These are phyloP conservation scores for Micractinium conductrix DNA, from an alignment of 139 green algal species.

Conservation along the genomic window DNA sequence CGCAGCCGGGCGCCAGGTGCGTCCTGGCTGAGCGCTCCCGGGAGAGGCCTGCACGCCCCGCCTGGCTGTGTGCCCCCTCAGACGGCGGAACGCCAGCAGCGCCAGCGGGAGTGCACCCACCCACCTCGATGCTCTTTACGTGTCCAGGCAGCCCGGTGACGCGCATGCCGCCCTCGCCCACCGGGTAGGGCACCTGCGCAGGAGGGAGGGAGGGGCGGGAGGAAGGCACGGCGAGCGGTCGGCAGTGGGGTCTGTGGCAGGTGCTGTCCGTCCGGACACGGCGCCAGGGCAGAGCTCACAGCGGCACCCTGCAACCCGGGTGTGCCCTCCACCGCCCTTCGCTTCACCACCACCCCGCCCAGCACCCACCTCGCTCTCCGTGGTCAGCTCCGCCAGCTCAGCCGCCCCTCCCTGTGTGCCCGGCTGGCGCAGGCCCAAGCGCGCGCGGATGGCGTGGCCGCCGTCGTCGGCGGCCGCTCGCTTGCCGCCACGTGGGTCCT, in stretches of 20 bases:
- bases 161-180: conserved; percentile 35
- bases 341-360: neutral
- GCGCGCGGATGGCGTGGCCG: conserved; percentile 8
- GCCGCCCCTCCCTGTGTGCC: neutral
- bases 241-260: neutral
- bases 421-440: conserved; percentile 17
- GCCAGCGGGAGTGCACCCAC: no score
- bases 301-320: no score
- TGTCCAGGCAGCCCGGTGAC: conserved; percentile 37
- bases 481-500: conserved; percentile 10
- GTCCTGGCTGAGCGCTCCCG: no score
- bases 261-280: neutral
- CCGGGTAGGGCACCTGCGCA: neutral
- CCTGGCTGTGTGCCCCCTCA: no score
- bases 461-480: neutral
- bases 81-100: no score
- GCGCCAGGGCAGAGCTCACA: no score
- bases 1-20: no score
- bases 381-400: neutral
- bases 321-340: no score
- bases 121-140: conserved; percentile 42
- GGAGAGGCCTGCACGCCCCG: no score
- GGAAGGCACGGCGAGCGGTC: no score
- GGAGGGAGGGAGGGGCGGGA: neutral
- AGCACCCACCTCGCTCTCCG: conserved; percentile 22